phyloP scores from a whole-genome alignment of 148 eudicot species.

The Dysphania ambrosioides region DNA sequence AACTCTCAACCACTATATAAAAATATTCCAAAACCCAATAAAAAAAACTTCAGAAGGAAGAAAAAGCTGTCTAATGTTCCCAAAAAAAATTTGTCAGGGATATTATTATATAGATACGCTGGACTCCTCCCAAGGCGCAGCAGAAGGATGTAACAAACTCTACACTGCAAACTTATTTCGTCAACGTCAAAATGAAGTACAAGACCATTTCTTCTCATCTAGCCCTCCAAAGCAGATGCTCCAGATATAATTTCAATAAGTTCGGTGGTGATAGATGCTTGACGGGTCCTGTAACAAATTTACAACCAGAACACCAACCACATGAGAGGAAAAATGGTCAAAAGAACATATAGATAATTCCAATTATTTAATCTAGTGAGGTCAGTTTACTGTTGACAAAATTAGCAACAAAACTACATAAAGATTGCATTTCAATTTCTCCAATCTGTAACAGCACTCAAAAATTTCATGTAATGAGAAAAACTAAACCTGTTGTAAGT shows the following conservation, averaged over 20 bases:
- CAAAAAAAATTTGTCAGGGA: not conserved
- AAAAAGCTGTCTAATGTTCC: conserved; percentile 10
- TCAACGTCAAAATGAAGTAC: conserved; percentile 36
- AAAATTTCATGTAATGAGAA: conserved; percentile 4
- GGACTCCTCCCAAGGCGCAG: conserved; percentile 22
- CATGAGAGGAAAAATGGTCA: conserved; percentile 1
- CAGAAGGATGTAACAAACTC: conserved; percentile 25
- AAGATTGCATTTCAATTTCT: not conserved
- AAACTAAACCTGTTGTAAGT: conserved; percentile 64
- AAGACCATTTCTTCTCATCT: conserved; percentile 20
- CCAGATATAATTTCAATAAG: conserved; percentile 87
- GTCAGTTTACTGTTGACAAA: no score
- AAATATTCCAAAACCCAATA: not conserved
- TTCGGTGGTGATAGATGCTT: conserved; percentile 90
- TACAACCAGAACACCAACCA: conserved; percentile 21
- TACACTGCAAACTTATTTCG: conserved; percentile 39
- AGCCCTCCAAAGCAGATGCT: conserved; percentile 79
- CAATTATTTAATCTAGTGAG: not conserved
- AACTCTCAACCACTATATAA: conserved; percentile 14
- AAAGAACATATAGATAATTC: not conserved
- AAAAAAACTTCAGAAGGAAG: conserved; percentile 2
- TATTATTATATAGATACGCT: conserved; percentile 19
- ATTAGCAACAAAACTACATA: not conserved
- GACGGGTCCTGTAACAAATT: conserved; percentile 64
- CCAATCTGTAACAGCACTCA: not conserved